A percentile compares a stretch with the other conserved stretches of the same genome.
These are phyloP conservation scores for Auricularia cornea DNA, from an alignment of 768 basidiomycete species.

Conservation along the genomic window DNA sequence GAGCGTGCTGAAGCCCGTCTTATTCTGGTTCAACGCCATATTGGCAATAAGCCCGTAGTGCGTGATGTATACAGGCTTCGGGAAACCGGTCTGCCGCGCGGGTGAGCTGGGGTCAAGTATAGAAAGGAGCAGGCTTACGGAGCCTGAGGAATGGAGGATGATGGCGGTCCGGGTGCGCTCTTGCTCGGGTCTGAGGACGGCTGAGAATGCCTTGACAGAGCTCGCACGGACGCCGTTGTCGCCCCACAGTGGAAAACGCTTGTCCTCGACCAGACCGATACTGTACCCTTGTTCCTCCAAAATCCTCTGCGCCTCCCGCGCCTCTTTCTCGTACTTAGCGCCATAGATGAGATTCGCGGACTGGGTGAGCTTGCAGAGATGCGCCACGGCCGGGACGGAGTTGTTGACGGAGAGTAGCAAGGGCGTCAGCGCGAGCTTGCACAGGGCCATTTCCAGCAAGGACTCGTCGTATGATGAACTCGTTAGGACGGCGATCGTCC, in stretches of 20 bases:
- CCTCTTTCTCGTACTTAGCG: conserved; percentile 26
- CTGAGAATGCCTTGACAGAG: conserved; percentile 19
- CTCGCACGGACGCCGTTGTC: conserved; percentile 23
- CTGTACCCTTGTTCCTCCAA: conserved; percentile 18
- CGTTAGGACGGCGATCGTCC: conserved; percentile 29
- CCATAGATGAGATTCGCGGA: conserved; percentile 33
- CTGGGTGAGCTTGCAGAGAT: conserved; percentile 31
- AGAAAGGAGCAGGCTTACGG: conserved; percentile 13
- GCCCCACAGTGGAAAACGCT: conserved; percentile 35
- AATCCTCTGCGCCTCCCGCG: conserved; percentile 23
- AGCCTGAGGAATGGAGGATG: conserved; percentile 39
- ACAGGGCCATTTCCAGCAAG: conserved; percentile 34
- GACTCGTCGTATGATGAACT: conserved; percentile 34
- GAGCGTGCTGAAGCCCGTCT: conserved; percentile 34
- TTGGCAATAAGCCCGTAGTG: conserved; percentile 30
- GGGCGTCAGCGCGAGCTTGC: conserved; percentile 31
- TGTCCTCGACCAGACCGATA: conserved; percentile 22
- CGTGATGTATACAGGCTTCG: conserved; percentile 34
- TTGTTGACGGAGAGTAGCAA: conserved; percentile 38
- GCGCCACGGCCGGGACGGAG: conserved; percentile 36
- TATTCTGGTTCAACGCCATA: conserved; percentile 26
- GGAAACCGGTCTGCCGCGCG: conserved; percentile 35
- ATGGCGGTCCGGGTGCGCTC: conserved; percentile 27
- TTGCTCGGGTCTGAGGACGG: conserved; percentile 24
- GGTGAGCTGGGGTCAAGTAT: neutral